Evolutionary conservation across 2,329 filamentous ascomycete species (phyloP), one percentile per base, ranked within the genome.

Genomic region (Paecilomyces sp.): DNA sequence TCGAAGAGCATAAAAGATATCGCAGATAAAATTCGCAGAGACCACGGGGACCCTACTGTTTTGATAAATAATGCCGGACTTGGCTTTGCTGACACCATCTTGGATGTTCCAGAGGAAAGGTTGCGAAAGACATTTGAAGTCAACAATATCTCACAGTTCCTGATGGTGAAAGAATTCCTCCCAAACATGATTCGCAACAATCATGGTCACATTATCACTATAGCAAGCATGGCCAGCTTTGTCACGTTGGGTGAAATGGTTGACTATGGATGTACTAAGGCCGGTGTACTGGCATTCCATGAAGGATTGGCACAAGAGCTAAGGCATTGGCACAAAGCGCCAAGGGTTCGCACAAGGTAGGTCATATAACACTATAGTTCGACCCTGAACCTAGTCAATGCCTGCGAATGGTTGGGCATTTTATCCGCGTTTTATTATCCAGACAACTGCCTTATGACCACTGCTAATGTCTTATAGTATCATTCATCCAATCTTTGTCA

Each of bases 181-280:
- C 80, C 80, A 2, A 63, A 67, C 28, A 81, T 82, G 78, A 66
- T 81, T n/a, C 63, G 63, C 55, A 66, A 66, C 50, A 75, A 80
- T 61, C 78, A 79, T 60, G 83, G 82, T 5, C 82, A 84, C 59
- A 71, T 84, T 28, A 73, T 85, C n/a, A 81, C 80, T 0, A 72
- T 85, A 8, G 81, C 82, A 1, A 81, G 78, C 61, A 68, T 78
- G 57, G 80, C 80, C 4, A 78, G 76, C 15, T 82, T 79, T 66
- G 57, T 79, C 3, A 67, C 71, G 2, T 60, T 76, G 1, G 74
- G 71, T 2, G 74, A 77, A n/a, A 76, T 83, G 60, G 77, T 76
- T 8, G 78, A 80, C 59, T 83, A 83, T 66, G 72, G 70, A 28
- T 74, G 74, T 50, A 78, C 77, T 24, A 83, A 83, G 63, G 75